Conservation (phyloP, 2,329 filamentous ascomycete species). For the Penicillium sclerotigenum region DNA sequence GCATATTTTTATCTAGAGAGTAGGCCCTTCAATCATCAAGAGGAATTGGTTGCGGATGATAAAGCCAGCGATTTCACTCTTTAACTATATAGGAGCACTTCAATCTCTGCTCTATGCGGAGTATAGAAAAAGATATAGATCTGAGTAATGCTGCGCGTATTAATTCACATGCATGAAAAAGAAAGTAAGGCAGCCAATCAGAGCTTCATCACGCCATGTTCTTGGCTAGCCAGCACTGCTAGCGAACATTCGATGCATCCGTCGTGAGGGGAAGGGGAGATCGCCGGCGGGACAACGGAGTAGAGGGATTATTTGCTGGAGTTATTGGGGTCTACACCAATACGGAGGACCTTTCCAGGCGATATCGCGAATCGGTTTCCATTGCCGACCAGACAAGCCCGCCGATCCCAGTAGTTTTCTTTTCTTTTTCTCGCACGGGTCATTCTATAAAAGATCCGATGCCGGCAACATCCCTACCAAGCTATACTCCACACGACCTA, state of each 20-base stretch:
- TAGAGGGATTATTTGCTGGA: constrained; percentile 1
- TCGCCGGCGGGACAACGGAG: neutral
- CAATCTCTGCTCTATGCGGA: neutral
- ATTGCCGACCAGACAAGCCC: neutral
- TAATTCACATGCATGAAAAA: neutral
- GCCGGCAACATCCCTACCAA: neutral
- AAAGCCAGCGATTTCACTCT: neutral
- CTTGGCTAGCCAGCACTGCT: neutral
- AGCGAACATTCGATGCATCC: constrained; percentile 5
- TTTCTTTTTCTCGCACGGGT: neutral
- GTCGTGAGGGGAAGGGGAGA: neutral
- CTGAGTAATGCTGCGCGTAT: constrained; percentile 1
- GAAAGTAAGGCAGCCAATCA: constrained; percentile 6
- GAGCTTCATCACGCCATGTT: neutral
- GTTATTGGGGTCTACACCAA: neutral
- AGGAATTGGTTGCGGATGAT: neutral
- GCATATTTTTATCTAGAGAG: neutral
- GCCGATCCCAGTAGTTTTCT: neutral
- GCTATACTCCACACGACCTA: neutral
- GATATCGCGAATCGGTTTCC: neutral
- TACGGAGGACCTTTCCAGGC: neutral
- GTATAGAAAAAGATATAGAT: neutral
- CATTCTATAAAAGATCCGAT: neutral
- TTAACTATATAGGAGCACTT: too few species aligned
- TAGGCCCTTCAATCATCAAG: too few species aligned